Percentiles rank a stretch among this genome's conserved stretches.
These are phyloP conservation scores for Beauveria bassiana DNA, from an alignment of 2,329 filamentous ascomycete species.

Conservation along the genomic window DNA sequence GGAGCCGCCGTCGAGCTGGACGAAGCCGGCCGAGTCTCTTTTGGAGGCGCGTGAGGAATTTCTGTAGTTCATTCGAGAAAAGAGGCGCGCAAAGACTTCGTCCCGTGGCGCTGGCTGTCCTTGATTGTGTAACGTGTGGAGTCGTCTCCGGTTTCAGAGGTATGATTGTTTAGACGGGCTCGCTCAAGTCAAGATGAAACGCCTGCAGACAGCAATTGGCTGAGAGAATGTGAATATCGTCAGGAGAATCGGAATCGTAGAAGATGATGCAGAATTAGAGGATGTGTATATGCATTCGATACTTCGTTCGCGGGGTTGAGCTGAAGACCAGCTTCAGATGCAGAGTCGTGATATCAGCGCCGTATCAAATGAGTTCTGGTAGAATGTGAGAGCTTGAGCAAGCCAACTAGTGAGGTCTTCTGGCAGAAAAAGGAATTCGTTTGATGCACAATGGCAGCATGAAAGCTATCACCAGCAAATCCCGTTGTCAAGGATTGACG, in stretches of 20 bases:
- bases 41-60: slow-evolving; percentile 27
- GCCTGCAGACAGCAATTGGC: slow-evolving; percentile 12
- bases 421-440: not conserved
- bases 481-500: not conserved
- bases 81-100: not conserved
- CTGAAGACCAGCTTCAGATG: slow-evolving; percentile 11
- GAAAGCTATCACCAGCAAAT: not conserved
- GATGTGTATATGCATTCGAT: not conserved
- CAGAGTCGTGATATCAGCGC: slow-evolving; percentile 4
- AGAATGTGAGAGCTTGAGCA: not conserved
- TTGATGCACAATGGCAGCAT: not conserved
- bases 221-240: not conserved
- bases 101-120: not conserved
- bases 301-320: slow-evolving; percentile 14
- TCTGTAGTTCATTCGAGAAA: slow-evolving; percentile 20
- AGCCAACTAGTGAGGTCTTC: not conserved
- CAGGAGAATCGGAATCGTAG: not conserved
- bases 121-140: slow-evolving; percentile 3
- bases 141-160: slow-evolving; percentile 11
- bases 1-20: slow-evolving; percentile 31
- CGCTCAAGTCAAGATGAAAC: not conserved
- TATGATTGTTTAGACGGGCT: not conserved
- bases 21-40: slow-evolving; percentile 33
- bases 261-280: not conserved
- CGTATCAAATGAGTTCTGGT: not conserved